Evolutionary conservation across 2,329 filamentous ascomycete species (phyloP), one percentile per base, ranked within the genome.

Genomic region (Cladosporium sp.): DNA sequence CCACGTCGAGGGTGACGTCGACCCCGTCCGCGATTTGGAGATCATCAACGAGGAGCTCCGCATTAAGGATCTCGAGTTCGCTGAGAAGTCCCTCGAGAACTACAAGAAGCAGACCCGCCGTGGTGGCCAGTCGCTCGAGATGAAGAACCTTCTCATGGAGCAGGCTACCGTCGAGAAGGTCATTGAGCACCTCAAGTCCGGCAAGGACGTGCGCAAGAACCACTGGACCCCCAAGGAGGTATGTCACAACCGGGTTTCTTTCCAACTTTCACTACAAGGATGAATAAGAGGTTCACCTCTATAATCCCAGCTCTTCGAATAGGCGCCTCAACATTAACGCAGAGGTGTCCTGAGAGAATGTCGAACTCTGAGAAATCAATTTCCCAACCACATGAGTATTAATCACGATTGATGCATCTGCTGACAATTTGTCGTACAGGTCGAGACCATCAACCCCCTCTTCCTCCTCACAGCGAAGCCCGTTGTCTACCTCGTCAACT

Each of bases 291-390:
- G 90, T 86, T 83, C 80, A 83, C 90, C 91, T 92, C 89, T 89
- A 91, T 83, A 92, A 96, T 90, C 94, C 94, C 94, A 99, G 94
- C 94, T 99, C 94, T 89, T 96, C 88, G 93, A 97, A 87, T 42
- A 22, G 52, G 52, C 32, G 15, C 52, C 52, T 55, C 52, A 47
- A 4, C 22, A 25, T 36, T 85, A 83, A 83, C 80, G 90, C 85
- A 81, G 88, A 90, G 88, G 82, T 81, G 84, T 85, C 73, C 77
- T 97, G 93, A 95, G 91, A 97, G 88, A 82, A 89, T 81, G 78
- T 84, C 82, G 81, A 61, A 48, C 63, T 70, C 71, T 73, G 70
- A 73, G 65, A 45, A 19, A 36, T 24, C 32, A 44, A 40, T 45
- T 44, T 20, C n/a, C 5, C 42, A 20, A 10, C 24, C 51, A 13